Evolutionary conservation across 148 eudicot genomes (phyloP).

Genomic region (Persicaria tinctoria): DNA sequence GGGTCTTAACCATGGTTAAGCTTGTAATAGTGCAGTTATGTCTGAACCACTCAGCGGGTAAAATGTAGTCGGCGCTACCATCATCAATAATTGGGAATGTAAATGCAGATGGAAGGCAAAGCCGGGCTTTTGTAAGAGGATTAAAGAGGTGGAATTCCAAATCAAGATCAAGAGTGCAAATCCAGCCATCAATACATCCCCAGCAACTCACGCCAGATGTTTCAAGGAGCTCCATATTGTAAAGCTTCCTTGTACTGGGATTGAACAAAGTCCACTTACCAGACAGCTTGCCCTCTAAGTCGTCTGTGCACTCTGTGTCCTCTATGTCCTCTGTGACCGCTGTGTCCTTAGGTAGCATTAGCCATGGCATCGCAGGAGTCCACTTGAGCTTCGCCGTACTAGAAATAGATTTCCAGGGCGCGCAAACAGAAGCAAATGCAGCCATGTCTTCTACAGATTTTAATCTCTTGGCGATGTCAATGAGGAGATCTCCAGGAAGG

Average conservation of each 20-base stretch:
- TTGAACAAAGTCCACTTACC: background rate
- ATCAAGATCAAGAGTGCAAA: background rate
- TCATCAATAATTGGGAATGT: background rate
- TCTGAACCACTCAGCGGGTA: background rate
- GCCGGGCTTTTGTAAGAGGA: background rate
- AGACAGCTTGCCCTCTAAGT: background rate
- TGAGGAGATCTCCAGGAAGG: background rate
- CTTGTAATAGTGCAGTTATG: background rate
- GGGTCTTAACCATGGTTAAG: background rate
- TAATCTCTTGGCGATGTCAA: background rate
- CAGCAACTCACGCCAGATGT: background rate
- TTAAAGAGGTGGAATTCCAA: background rate
- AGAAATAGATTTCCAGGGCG: background rate
- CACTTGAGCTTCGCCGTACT: background rate
- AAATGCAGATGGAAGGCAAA: background rate
- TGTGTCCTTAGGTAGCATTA: background rate
- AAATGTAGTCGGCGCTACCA: background rate
- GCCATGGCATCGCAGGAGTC: background rate
- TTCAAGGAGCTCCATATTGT: background rate
- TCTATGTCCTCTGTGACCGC: too few relatives aligned
- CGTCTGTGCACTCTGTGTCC: background rate
- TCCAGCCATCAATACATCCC: background rate
- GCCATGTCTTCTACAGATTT: background rate
- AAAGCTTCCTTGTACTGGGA: background rate
- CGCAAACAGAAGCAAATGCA: background rate